These are phyloP conservation scores for Geotrichum candidum DNA, from an alignment of 1,139 yeast species.

Conservation along the genomic window DNA sequence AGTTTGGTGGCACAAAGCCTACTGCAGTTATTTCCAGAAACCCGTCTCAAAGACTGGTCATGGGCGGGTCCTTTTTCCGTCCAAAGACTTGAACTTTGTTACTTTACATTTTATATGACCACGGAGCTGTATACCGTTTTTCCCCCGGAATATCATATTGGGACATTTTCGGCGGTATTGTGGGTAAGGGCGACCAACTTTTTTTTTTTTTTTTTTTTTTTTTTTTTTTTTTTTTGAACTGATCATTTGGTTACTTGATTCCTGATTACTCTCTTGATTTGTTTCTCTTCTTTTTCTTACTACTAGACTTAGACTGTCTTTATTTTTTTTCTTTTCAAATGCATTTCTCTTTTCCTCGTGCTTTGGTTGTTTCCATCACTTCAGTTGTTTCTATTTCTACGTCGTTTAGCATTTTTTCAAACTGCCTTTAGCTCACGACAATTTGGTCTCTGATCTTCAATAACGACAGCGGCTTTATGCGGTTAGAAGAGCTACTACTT, in stretches of 20 bases:
- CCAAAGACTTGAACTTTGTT: neutral
- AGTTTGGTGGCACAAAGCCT: conserved; percentile 4
- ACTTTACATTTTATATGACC: neutral
- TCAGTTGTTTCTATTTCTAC: neutral
- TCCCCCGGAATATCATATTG: neutral
- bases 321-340: no score
- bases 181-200: neutral
- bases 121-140: neutral
- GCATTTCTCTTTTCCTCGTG: neutral
- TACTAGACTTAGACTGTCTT: neutral
- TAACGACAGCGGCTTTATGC: neutral
- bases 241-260: conserved; percentile 10
- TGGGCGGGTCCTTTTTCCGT: neutral
- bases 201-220: neutral
- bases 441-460: neutral
- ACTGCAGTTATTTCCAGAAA: neutral
- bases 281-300: neutral
- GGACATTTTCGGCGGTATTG: neutral
- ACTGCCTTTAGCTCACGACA: neutral
- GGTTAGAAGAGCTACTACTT: neutral
- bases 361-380: neutral
- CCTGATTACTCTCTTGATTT: neutral
- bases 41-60: neutral
- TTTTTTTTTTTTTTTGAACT: neutral
- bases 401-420: neutral